Percentiles rank a stretch among this genome's conserved stretches.
These are phyloP conservation scores for Pseudopyricularia cyperi DNA, from an alignment of 2,329 filamentous ascomycete species.

Conservation along the genomic window DNA sequence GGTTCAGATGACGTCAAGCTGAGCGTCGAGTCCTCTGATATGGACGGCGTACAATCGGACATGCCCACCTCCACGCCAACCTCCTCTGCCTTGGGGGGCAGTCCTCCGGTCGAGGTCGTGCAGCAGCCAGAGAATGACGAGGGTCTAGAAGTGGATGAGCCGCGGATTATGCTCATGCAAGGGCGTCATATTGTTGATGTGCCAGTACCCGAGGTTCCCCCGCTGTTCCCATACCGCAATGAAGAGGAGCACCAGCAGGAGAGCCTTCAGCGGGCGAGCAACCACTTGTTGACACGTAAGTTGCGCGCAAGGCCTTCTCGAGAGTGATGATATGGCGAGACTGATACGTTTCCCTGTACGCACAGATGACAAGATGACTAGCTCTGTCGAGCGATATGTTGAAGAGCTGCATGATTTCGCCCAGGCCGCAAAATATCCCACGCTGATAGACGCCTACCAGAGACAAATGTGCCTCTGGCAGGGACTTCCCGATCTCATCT, in stretches of 20 bases:
- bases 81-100: slow-evolving; percentile 25
- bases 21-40: slow-evolving; percentile 33
- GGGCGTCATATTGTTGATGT: neutral
- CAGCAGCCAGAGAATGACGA: slow-evolving; percentile 22
- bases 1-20: slow-evolving; percentile 1
- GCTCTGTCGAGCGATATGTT: slow-evolving; percentile 36
- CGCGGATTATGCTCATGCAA: neutral
- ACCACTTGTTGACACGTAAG: slow-evolving; percentile 1
- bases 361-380: slow-evolving; percentile 31
- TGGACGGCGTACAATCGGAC: slow-evolving; percentile 19
- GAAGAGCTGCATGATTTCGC: slow-evolving; percentile 30
- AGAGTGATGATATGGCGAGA: slow-evolving; percentile 4
- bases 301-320: neutral
- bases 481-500: slow-evolving; percentile 36
- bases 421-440: slow-evolving; percentile 16
- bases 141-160: neutral
- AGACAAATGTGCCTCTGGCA: slow-evolving; percentile 37
- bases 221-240: slow-evolving; percentile 29
- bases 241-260: slow-evolving; percentile 8
- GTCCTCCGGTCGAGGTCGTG: slow-evolving; percentile 30
- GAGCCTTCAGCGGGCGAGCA: neutral
- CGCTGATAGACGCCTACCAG: slow-evolving; percentile 27
- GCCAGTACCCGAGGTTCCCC: slow-evolving; percentile 18
- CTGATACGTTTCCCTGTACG: slow-evolving; percentile 15
- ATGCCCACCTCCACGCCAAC: slow-evolving; percentile 15